Conservation (phyloP, 345 rosid genomes). For the Euclidium syriacum region DNA sequence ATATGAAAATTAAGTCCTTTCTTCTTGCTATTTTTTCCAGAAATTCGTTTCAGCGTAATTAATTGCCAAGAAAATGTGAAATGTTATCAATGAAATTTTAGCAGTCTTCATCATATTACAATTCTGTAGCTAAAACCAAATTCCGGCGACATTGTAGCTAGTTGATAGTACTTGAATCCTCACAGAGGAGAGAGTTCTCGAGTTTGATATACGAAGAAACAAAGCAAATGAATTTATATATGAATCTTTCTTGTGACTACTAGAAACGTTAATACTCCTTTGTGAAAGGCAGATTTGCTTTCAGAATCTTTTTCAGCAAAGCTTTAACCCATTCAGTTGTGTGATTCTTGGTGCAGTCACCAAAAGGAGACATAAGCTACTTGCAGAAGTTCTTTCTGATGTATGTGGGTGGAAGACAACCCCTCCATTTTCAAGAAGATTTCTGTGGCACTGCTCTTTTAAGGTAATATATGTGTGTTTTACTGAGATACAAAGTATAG, state of each 20-base stretch:
- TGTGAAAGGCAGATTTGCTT: not conserved
- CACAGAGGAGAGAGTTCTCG: too few species aligned
- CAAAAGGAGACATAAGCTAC: constrained; percentile 91
- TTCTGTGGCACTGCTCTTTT: constrained; percentile 96
- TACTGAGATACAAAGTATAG: not conserved
- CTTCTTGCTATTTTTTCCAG: not conserved
- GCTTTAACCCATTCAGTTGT: not conserved
- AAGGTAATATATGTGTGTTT: constrained; percentile 35
- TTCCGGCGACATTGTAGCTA: not conserved
- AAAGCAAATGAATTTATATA: not conserved
- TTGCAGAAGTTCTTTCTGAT: constrained; percentile 77
- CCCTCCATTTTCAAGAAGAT: constrained; percentile 91
- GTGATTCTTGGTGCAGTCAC: constrained; percentile 51
- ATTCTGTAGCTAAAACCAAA: not conserved
- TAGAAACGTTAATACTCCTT: not conserved
- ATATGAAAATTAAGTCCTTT: not conserved
- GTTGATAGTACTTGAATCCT: not conserved
- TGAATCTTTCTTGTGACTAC: not conserved
- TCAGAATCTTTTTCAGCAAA: not conserved
- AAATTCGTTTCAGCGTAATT: not conserved
- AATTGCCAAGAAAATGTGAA: not conserved
- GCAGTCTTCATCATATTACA: too few species aligned
- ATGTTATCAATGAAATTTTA: not conserved
- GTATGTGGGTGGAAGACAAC: constrained; percentile 77
- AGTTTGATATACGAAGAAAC: not conserved